Conservation (phyloP, 371 early-diverging fungal genomes). For the Massospora cicadina region DNA sequence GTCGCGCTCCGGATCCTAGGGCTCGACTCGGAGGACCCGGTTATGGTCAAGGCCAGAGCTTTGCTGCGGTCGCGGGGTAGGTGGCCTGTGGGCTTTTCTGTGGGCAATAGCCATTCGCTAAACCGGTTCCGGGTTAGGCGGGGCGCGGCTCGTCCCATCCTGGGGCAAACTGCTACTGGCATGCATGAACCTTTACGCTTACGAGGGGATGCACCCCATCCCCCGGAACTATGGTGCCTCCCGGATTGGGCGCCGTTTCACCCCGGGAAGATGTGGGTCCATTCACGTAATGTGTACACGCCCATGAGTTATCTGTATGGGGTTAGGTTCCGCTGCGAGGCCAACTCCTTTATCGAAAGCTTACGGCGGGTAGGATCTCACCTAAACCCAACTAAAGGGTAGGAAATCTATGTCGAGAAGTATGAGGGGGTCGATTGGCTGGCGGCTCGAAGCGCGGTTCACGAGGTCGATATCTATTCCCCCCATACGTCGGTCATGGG, state of each 20-base stretch:
- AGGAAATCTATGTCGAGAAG: conserved; percentile 70
- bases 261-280: conserved; percentile 87
- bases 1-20: conserved; percentile 78
- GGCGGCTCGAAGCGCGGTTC: conserved; percentile 60
- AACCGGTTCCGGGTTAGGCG: conserved; percentile 37
- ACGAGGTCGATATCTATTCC: conserved; percentile 62
- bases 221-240: conserved; percentile 92
- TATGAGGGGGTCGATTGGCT: conserved; percentile 75
- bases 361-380: conserved; percentile 28
- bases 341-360: conserved; percentile 43
- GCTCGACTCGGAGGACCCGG: conserved; percentile 69
- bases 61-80: conserved; percentile 64
- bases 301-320: conserved; percentile 92
- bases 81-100: neutral
- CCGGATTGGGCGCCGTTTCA: conserved; percentile 69
- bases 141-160: conserved; percentile 68
- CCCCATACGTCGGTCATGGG: conserved; percentile 68
- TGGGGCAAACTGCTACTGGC: conserved; percentile 97
- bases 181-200: conserved; percentile 80
- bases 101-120: neutral
- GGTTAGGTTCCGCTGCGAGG: conserved; percentile 31
- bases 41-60: conserved; percentile 61
- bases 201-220: conserved; percentile 87
- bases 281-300: conserved; percentile 74
- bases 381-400: neutral